Percentiles rank a stretch among this genome's conserved stretches.
Conservation (phyloP, 176 grass and related monocot genomes). For the Zoysia pacifica region DNA sequence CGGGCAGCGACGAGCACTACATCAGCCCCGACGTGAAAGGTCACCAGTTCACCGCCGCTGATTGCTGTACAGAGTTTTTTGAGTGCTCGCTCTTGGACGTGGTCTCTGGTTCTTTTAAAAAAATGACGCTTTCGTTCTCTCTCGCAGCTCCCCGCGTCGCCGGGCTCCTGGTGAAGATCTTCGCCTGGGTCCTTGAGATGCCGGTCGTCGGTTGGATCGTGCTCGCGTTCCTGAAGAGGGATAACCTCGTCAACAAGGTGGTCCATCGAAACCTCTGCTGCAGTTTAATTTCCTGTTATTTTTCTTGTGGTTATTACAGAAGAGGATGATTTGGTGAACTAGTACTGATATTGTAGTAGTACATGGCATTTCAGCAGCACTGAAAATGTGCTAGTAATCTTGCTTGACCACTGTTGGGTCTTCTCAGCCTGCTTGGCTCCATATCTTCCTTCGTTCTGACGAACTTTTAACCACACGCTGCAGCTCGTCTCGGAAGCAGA, state of each 20-base stretch:
- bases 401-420: not conserved
- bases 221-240: constrained; percentile 60
- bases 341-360: not conserved
- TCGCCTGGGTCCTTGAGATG: constrained; percentile 78
- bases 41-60: not conserved
- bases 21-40: constrained; percentile 82
- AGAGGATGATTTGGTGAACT: not conserved
- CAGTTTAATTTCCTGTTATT: not conserved
- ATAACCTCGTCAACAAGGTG: constrained; percentile 88
- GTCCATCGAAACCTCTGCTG: not conserved
- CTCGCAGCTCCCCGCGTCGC: constrained; percentile 78
- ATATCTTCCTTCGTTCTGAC: not conserved
- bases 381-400: not conserved
- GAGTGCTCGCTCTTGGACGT: not conserved
- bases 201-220: constrained; percentile 59
- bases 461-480: constrained; percentile 3
- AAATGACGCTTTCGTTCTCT: not conserved
- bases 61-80: too few species aligned
- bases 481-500: constrained; percentile 77
- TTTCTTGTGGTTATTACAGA: not conserved
- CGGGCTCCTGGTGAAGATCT: constrained; percentile 73
- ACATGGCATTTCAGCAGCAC: not conserved
- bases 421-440: not conserved
- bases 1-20: constrained; percentile 68
- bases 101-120: not conserved